These are phyloP conservation scores for Candida mattraensis DNA, from an alignment of 805 yeast species.

Conservation along the genomic window DNA sequence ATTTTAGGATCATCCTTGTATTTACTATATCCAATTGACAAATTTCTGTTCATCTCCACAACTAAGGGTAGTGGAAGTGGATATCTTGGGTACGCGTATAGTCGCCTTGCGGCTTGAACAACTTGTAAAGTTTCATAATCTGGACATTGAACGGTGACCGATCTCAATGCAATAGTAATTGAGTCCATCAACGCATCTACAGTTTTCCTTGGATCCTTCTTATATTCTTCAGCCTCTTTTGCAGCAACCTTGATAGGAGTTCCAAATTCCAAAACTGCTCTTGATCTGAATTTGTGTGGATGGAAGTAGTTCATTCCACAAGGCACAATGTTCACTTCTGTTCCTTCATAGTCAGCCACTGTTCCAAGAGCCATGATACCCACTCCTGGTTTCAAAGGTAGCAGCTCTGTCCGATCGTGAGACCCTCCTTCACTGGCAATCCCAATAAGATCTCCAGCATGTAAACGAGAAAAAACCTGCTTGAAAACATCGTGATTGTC, in stretches of 20 bases:
- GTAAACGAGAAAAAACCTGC: constrained; percentile 74
- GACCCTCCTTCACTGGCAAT: constrained; percentile 99
- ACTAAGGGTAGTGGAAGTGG: constrained; percentile 78
- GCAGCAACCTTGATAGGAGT: constrained; percentile 68
- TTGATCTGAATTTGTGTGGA: constrained; percentile 89
- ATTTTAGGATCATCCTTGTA: constrained; percentile 73
- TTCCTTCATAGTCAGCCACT: constrained; percentile 62
- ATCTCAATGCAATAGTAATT: constrained; percentile 65
- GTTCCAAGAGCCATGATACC: constrained; percentile 98
- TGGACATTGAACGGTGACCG: constrained; percentile 83
- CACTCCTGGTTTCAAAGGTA: constrained; percentile 95
- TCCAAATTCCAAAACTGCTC: constrained; percentile 96
- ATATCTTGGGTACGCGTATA: constrained; percentile 71
- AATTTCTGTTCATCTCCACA: constrained; percentile 86
- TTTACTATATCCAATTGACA: constrained; percentile 77
- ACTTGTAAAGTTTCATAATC: constrained; percentile 90
- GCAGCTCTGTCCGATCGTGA: constrained; percentile 88
- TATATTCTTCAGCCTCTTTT: constrained; percentile 63
- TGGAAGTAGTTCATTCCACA: constrained; percentile 97
- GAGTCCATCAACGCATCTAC: constrained; percentile 66
- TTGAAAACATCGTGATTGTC: constrained; percentile 81
- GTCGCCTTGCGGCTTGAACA: constrained; percentile 87
- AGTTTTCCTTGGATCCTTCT: constrained; percentile 64
- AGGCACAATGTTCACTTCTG: constrained; percentile 82
- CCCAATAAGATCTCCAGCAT: constrained; percentile 74